These are phyloP conservation scores for Jackrogersella multiformis DNA, from an alignment of 495 filamentous ascomycete species.

Conservation along the genomic window DNA sequence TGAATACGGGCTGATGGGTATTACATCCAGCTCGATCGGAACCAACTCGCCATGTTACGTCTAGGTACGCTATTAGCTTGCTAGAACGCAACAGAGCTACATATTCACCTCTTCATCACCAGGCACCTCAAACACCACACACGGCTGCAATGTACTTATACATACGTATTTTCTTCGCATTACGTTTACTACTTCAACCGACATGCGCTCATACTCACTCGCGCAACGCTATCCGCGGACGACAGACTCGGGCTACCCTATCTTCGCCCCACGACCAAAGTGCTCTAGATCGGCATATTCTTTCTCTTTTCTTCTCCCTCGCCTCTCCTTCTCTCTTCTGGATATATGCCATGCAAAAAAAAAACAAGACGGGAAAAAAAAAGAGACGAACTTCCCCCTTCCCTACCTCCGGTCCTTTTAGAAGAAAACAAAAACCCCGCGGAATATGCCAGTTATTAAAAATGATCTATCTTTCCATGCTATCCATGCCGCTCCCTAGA, in stretches of 20 bases:
- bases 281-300: no score
- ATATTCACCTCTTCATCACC: background rate
- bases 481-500: slow-evolving; percentile 1
- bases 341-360: background rate
- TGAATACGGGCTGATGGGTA: no score
- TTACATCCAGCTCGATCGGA: no score
- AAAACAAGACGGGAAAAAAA: background rate
- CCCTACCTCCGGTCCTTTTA: background rate
- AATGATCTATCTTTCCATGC: slow-evolving; percentile 5
- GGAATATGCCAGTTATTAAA: slow-evolving; percentile 8
- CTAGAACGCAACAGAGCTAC: background rate
- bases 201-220: background rate
- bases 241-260: no score
- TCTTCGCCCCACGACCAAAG: no score
- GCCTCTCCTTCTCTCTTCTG: background rate
- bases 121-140: background rate
- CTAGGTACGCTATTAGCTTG: no score
- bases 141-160: background rate
- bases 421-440: background rate
- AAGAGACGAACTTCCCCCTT: background rate
- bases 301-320: no score
- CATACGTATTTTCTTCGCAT: background rate
- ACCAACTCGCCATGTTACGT: no score
- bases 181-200: background rate
- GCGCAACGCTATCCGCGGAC: background rate